phyloP scores from a whole-genome alignment of 31 red algal species.

The Odonthalia washingtoniensis region DNA sequence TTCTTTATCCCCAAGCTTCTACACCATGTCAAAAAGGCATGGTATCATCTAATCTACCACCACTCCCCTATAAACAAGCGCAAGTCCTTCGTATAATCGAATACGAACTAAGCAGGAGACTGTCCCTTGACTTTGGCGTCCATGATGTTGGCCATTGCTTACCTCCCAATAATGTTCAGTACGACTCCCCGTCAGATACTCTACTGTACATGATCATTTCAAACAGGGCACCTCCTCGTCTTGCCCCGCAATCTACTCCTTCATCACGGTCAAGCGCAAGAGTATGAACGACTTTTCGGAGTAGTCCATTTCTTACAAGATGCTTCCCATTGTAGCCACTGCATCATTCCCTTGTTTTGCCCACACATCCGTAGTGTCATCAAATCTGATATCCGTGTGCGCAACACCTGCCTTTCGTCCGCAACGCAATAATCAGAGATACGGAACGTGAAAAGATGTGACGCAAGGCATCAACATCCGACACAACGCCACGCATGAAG shows the following conservation, averaged over 20 bases:
- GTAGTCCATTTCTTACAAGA: constrained; percentile 54
- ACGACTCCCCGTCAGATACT: constrained; percentile 75
- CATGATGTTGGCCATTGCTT: constrained; percentile 87
- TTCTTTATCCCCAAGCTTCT: constrained; percentile 54
- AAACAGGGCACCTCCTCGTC: too few relatives aligned
- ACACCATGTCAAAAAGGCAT: constrained; percentile 61
- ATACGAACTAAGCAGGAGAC: constrained; percentile 69
- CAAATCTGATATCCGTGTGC: constrained; percentile 18
- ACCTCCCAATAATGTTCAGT: constrained; percentile 76
- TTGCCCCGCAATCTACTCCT: too few relatives aligned
- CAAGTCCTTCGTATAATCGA: constrained; percentile 75
- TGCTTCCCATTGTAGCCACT: constrained; percentile 51
- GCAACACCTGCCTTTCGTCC: constrained; percentile 29
- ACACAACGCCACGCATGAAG: constrained; percentile 70
- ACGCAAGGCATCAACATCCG: constrained; percentile 79
- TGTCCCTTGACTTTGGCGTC: constrained; percentile 77
- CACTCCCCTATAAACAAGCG: constrained; percentile 58
- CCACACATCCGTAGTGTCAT: constrained; percentile 35
- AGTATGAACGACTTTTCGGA: constrained; percentile 73
- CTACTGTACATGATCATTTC: too few relatives aligned
- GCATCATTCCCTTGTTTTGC: constrained; percentile 30
- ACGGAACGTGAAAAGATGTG: constrained; percentile 69
- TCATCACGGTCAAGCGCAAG: constrained; percentile 87
- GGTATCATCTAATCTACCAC: constrained; percentile 52
- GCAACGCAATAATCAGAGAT: constrained; percentile 72